These are phyloP conservation scores for Saccharomyces hybrid DNA, from an alignment of 1,139 yeast species.

Conservation along the genomic window DNA sequence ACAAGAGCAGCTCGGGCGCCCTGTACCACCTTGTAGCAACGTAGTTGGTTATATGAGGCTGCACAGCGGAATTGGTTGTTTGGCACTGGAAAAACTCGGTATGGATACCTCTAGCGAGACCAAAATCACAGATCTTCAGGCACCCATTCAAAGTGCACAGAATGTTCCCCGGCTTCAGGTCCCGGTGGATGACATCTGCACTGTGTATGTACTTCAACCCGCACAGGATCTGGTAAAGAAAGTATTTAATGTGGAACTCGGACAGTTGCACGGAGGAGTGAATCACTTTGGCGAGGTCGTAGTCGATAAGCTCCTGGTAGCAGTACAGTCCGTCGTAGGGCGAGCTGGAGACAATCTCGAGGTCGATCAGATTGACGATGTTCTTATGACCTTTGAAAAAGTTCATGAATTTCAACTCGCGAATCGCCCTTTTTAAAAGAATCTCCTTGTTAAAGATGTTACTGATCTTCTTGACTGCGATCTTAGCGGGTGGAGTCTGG, in stretches of 20 bases:
- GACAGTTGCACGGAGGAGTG: slow-evolving; percentile 70
- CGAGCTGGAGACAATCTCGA: slow-evolving; percentile 55
- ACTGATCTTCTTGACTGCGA: slow-evolving; percentile 76
- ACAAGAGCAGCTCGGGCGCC: slow-evolving; percentile 81
- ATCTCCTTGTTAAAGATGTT: slow-evolving; percentile 59
- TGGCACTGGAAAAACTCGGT: slow-evolving; percentile 35
- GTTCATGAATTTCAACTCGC: slow-evolving; percentile 71
- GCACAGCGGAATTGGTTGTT: slow-evolving; percentile 20
- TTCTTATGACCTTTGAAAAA: slow-evolving; percentile 78
- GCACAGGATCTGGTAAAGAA: slow-evolving; percentile 69
- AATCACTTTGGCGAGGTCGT: slow-evolving; percentile 70
- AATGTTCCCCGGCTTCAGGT: slow-evolving; percentile 78
- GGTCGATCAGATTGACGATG: slow-evolving; percentile 63
- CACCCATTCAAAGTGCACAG: slow-evolving; percentile 64
- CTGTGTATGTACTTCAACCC: slow-evolving; percentile 79
- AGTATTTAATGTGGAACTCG: slow-evolving; percentile 73
- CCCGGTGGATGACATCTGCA: slow-evolving; percentile 79
- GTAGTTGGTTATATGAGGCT: slow-evolving; percentile 60
- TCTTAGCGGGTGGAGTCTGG: slow-evolving; percentile 19
- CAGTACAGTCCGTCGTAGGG: slow-evolving; percentile 85
- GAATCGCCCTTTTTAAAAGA: slow-evolving; percentile 61
- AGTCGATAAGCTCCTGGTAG: slow-evolving; percentile 72
- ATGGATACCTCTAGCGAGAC: slow-evolving; percentile 71
- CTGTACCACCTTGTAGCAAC: slow-evolving; percentile 96
- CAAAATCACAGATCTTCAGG: slow-evolving; percentile 80